Percentiles rank a stretch among this genome's conserved stretches.
Evolutionary conservation across 2,329 filamentous ascomycete species (phyloP).

Genomic region (Zymoseptoria tritici): DNA sequence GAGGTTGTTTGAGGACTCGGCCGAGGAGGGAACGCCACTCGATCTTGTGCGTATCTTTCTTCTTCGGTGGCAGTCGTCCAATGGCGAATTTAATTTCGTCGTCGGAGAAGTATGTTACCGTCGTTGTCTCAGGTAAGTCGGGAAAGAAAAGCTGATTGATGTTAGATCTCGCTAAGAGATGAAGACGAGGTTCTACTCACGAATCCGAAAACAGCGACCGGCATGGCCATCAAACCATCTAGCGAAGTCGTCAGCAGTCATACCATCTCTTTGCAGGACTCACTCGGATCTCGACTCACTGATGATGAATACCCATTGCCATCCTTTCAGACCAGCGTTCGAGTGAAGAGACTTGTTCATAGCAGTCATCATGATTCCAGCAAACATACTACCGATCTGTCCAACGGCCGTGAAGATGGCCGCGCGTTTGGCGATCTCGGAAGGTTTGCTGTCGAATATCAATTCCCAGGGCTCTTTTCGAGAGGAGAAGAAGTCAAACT

Average conservation of each 20-base stretch:
- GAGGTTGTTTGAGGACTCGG: neutral
- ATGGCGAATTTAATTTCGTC: neutral
- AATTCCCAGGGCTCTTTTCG: neutral
- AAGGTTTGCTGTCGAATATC: constrained; percentile 32
- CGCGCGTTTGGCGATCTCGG: constrained; percentile 54
- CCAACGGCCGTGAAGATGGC: constrained; percentile 54
- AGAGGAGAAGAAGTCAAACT: neutral
- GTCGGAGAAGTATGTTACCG: constrained; percentile 37
- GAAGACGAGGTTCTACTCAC: constrained; percentile 17
- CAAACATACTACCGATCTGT: constrained; percentile 53
- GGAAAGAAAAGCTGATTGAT: constrained; percentile 35
- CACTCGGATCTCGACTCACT: neutral
- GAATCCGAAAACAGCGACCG: constrained; percentile 47
- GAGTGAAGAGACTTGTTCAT: constrained; percentile 39
- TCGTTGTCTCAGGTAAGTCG: constrained; percentile 42
- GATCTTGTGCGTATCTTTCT: neutral
- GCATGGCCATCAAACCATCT: constrained; percentile 49
- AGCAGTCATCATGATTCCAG: constrained; percentile 53
- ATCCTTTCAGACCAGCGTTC: constrained; percentile 43
- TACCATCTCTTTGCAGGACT: neutral
- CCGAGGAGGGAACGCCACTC: neutral
- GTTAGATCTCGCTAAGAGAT: neutral
- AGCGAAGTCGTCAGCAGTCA: constrained; percentile 24
- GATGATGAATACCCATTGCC: constrained; percentile 50
- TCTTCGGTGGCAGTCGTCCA: neutral